Percentiles rank a stretch among this genome's conserved stretches.
Conservation (phyloP, 768 basidiomycete species). For the Sarcodon aspratus region DNA sequence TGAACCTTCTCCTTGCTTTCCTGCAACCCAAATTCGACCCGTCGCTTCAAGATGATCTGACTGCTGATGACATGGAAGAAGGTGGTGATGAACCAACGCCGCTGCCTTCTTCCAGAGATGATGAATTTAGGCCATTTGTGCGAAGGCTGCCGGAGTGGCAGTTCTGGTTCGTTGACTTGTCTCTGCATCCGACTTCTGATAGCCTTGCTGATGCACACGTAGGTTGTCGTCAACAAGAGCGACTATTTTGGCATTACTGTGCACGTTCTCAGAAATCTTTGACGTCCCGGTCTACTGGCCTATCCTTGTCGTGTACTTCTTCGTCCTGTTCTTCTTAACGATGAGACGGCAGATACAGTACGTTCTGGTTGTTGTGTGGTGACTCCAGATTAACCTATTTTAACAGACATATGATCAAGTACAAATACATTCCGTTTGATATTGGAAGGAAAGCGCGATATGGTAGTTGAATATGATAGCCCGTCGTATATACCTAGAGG, state of each 20-base stretch:
- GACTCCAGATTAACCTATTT: conserved; percentile 1
- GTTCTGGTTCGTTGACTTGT: conserved; percentile 55
- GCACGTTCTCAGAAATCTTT: conserved; percentile 75
- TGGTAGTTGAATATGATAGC: conserved; percentile 25
- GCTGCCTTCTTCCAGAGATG: conserved; percentile 66
- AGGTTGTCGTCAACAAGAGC: conserved; percentile 92
- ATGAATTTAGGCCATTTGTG: conserved; percentile 97
- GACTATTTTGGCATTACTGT: conserved; percentile 67
- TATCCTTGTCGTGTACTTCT: conserved; percentile 95
- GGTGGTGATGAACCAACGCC: conserved; percentile 54
- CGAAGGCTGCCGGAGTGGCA: conserved; percentile 93
- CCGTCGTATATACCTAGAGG: not conserved
- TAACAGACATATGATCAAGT: conserved; percentile 96
- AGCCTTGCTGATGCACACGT: conserved; percentile 1
- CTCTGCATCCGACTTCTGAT: not conserved
- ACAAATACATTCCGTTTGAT: conserved; percentile 94
- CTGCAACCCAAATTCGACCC: conserved; percentile 98
- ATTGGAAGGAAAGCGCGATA: conserved; percentile 90
- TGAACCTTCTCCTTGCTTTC: conserved; percentile 95
- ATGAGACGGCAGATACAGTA: conserved; percentile 96
- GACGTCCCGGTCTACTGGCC: conserved; percentile 99
- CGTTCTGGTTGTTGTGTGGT: conserved; percentile 20
- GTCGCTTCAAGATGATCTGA: conserved; percentile 83
- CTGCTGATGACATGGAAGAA: conserved; percentile 93
- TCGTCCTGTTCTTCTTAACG: conserved; percentile 86